Base-by-base conservation (phyloP, 2,329 filamentous ascomycete genomes). In the Nemania abortiva region DNA sequence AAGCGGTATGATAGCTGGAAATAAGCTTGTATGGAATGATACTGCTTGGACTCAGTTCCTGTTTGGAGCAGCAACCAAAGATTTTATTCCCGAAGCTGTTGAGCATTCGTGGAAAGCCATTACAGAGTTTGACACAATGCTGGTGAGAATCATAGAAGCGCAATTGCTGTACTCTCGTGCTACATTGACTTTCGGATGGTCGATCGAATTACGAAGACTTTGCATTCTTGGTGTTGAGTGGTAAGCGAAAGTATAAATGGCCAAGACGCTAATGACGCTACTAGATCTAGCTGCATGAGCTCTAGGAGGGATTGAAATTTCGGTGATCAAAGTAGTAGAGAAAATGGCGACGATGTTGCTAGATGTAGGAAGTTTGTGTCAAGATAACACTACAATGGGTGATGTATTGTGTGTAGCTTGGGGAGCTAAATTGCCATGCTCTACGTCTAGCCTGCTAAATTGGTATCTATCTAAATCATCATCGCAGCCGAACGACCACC, bases 141-240 rank as follows among this genome's bases (percentile, higher is more conserved):
- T 81, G 20, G 69, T 89, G n/a, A 79, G 79, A 63, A 80, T 82
- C 52, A 75, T 89, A 5, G 86, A 90, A 71, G 82, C 86, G 70
- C 79, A 85, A 3, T 73, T 89, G 56, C 62, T 85, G 15, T 88
- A 85, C 70, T 77, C 86, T 57, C 81, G 87, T 18, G 73, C 88
- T 9, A 88, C 84, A 18, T 70, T 90, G 72, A 81, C 85, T 5
- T 88, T 90, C 74, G 88, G 86, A 0, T 86, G 88, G 84, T 82
- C 81, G 20, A 76, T 80, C 22, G 63, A 79, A 68, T 72, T 81
- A 27, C 79, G 79, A 45, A 80, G 79, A 64, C 68, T 85, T 6
- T 82, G 79, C 65, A 77, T 85, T 31, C 73, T 86, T 55, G 81
- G 82, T 11, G 80, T 83, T 37, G 81, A 81, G 58, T 81, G 78